A percentile compares a stretch with the other conserved stretches of the same genome.
Evolutionary conservation across 345 rosid species (phyloP).

Genomic region (Lagerstroemia speciosa): DNA sequence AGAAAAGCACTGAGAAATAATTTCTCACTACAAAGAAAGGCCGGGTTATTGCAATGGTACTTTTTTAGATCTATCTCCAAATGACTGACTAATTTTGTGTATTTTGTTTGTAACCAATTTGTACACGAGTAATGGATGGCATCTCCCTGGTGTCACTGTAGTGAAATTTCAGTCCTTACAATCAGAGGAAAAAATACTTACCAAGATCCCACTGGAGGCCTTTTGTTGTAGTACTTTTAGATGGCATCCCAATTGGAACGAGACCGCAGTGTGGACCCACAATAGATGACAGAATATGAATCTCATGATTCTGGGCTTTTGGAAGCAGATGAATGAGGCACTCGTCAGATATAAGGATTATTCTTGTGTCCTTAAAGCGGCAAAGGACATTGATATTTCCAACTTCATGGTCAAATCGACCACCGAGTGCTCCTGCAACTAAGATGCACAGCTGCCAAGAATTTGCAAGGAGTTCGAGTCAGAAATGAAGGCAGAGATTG

Average conservation of each 20-base stretch:
- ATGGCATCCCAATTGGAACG: slow-evolving; percentile 68
- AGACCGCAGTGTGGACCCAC: slow-evolving; percentile 94
- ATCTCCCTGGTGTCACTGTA: background rate
- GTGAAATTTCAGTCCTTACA: background rate
- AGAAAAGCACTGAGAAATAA: background rate
- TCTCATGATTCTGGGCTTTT: slow-evolving; percentile 52
- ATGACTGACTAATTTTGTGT: no score
- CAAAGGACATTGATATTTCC: slow-evolving; percentile 76
- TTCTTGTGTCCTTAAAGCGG: slow-evolving; percentile 42
- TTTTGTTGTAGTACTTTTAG: slow-evolving; percentile 60
- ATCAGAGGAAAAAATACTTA: slow-evolving; percentile 27
- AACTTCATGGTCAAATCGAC: slow-evolving; percentile 90
- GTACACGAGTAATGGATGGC: no score
- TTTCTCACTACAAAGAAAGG: background rate
- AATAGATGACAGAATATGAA: slow-evolving; percentile 43
- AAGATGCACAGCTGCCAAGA: slow-evolving; percentile 62
- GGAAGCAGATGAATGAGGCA: slow-evolving; percentile 81
- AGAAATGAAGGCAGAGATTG: background rate
- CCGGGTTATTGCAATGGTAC: background rate
- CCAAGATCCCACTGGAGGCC: slow-evolving; percentile 92
- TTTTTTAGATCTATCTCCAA: background rate
- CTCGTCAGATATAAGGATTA: slow-evolving; percentile 67
- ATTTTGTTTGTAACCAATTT: no score
- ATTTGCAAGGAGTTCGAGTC: background rate
- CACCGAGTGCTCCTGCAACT: slow-evolving; percentile 92